Evolutionary conservation across 1,139 yeast species (phyloP).

Genomic region (Taphrina communis): DNA sequence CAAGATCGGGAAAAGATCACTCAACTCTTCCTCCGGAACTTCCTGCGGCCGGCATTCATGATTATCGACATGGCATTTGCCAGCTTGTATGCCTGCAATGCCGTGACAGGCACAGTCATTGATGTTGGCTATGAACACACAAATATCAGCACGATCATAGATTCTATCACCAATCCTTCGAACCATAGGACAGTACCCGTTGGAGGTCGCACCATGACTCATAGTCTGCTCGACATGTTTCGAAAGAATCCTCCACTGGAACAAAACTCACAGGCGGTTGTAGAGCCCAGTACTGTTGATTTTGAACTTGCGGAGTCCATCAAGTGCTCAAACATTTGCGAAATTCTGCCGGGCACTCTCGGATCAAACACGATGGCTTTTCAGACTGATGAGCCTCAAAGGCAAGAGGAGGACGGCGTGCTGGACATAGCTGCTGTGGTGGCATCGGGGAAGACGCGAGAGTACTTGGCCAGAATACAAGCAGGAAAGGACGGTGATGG

Average conservation of each 20-base stretch:
- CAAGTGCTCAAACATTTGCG: conserved; percentile 76
- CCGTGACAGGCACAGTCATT: conserved; percentile 68
- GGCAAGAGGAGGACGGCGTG: conserved; percentile 67
- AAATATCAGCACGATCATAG: conserved; percentile 31
- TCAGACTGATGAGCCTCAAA: conserved; percentile 49
- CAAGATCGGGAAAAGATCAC: conserved; percentile 41
- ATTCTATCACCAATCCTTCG: conserved; percentile 9
- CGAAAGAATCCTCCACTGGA: conserved; percentile 49
- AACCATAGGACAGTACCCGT: conserved; percentile 17
- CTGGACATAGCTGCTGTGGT: conserved; percentile 91
- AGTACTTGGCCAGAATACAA: conserved; percentile 66
- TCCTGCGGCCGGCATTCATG: conserved; percentile 76
- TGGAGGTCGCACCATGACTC: conserved; percentile 73
- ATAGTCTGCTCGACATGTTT: conserved; percentile 58
- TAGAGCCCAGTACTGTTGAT: conserved; percentile 59
- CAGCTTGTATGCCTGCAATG: conserved; percentile 73
- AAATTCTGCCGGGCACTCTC: conserved; percentile 60
- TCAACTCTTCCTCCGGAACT: conserved; percentile 65
- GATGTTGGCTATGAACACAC: conserved; percentile 80
- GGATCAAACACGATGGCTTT: conserved; percentile 34
- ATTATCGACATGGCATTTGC: conserved; percentile 73
- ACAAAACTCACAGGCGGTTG: conserved; percentile 53
- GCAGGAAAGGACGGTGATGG: conserved; percentile 55
- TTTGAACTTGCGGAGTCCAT: conserved; percentile 59
- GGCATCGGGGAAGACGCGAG: conserved; percentile 73